Evolutionary conservation across 306 rosid species (phyloP).

Genomic region (Calophaca sinica): DNA sequence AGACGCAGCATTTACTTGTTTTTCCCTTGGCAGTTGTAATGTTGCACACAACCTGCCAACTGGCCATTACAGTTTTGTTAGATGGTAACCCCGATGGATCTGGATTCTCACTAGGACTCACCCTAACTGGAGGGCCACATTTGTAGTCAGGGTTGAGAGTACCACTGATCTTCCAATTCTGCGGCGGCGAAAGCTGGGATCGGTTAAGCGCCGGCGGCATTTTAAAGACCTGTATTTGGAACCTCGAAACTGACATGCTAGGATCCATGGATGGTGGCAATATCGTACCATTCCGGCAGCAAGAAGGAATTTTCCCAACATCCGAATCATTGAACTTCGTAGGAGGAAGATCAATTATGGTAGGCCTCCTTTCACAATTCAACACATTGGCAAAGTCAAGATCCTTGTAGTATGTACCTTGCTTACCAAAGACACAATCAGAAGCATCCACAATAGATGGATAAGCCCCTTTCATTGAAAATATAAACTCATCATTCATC

Average conservation of each 20-base stretch:
- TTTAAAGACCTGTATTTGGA: conserved; percentile 87
- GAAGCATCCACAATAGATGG: conserved; percentile 81
- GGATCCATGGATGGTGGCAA: conserved; percentile 87
- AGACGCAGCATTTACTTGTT: conserved; percentile 83
- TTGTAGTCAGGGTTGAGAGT: conserved; percentile 77
- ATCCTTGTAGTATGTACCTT: conserved; percentile 56
- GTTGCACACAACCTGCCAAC: conserved; percentile 99
- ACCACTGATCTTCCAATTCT: conserved; percentile 86
- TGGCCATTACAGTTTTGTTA: conserved; percentile 77
- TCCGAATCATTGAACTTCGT: conserved; percentile 75
- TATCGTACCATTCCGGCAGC: conserved; percentile 96
- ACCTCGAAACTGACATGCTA: conserved; percentile 73
- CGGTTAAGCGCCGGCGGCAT: conserved; percentile 88
- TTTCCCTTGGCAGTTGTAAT: conserved; percentile 65
- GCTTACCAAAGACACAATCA: conserved; percentile 78
- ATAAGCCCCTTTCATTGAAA: conserved; percentile 87
- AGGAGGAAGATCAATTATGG: conserved; percentile 84
- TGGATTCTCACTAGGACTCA: conserved; percentile 76
- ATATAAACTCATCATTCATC: conserved; percentile 87
- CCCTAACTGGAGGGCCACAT: conserved; percentile 84
- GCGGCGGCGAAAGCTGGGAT: conserved; percentile 76
- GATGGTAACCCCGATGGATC: conserved; percentile 69
- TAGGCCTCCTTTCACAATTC: conserved; percentile 81
- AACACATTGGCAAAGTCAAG: conserved; percentile 78
- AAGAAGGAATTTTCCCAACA: conserved; percentile 76